Base-by-base conservation (phyloP, 2,329 filamentous ascomycete genomes). In the Microthyrium microscopicum region DNA sequence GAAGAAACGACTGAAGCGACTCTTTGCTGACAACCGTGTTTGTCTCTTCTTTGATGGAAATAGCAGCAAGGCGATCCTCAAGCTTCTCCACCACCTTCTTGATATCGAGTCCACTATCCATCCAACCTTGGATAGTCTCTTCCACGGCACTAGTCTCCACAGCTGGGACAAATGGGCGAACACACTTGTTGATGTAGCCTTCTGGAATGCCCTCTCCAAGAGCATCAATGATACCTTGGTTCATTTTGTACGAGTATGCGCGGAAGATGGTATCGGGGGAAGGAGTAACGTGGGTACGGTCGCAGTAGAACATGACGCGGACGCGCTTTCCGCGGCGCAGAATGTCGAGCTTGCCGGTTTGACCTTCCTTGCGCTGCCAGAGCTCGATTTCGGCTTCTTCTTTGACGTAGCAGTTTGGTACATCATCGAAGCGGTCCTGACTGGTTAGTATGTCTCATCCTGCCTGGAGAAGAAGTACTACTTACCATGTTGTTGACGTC, bases 241-340 rank as follows among this genome's bases (percentile, higher is more conserved):
- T 76, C 68, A 80, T 76, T 20, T 73, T 53, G 28, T 52, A 58
- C 5, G 77, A 51, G 45, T 78, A 79, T 54, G 78, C 74, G 2
- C 29, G 29, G 20, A 13, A 18, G 4, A 29, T 18, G 12, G 26
- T 29, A 20, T 57, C 44, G 43, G 54, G 53, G 2, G 70, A 64
- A 27, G 29, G 37, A n/a, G 52, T 55, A 0, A 52, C 47, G 17
- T 60, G 41, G 29, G 57, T 39, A 26, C 53, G 51, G 43, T 78
- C 68, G 24, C 77, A 60, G 37, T 79, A 80, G 3, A 72, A 66
- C 35, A 79, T 52, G 48, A 67, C 17, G 27, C 34, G 46, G 35
- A 4, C 44, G 37, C 39, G 42, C 31, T 22, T 42, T 1, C 40
- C 33, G 31, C 55, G 48, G 4, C 51, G 39, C 13, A 20, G 33